Evolutionary conservation across 345 rosid genomes (phyloP).

Genomic region (Ceriops decandra): DNA sequence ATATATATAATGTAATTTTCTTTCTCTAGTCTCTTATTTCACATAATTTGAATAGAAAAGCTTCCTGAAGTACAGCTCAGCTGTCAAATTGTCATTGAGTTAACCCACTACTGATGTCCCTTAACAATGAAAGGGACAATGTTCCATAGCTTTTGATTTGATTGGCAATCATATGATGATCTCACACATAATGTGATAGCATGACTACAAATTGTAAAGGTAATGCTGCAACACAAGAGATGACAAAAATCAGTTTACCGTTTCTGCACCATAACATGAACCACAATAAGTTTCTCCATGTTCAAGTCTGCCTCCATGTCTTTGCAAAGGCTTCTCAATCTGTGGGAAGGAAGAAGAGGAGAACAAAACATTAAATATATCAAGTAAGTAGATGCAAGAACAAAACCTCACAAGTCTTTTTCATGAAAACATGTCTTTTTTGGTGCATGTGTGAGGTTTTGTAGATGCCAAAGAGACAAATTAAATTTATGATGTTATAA

Average conservation of each 20-base stretch:
- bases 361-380: no score
- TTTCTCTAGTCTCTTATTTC: no score
- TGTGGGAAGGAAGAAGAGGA: slow-evolving; percentile 1
- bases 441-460: no score
- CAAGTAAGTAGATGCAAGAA: neutral
- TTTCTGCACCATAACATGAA: slow-evolving; percentile 34
- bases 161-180: neutral
- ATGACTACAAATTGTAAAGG: neutral
- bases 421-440: no score
- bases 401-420: no score
- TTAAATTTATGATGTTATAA: no score
- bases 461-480: no score
- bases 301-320: slow-evolving; percentile 34
- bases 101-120: neutral
- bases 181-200: neutral
- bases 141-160: neutral
- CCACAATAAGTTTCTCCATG: slow-evolving; percentile 29
- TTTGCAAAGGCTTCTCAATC: slow-evolving; percentile 35
- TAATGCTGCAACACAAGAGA: neutral
- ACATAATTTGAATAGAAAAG: no score
- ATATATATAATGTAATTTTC: no score
- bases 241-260: slow-evolving; percentile 16
- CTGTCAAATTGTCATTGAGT: no score
- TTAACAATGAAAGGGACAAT: neutral
- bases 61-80: no score